A percentile compares a stretch with the other conserved stretches of the same genome.
Evolutionary conservation across 1,139 yeast genomes (phyloP).

Genomic region (Hyphopichia burtonii): DNA sequence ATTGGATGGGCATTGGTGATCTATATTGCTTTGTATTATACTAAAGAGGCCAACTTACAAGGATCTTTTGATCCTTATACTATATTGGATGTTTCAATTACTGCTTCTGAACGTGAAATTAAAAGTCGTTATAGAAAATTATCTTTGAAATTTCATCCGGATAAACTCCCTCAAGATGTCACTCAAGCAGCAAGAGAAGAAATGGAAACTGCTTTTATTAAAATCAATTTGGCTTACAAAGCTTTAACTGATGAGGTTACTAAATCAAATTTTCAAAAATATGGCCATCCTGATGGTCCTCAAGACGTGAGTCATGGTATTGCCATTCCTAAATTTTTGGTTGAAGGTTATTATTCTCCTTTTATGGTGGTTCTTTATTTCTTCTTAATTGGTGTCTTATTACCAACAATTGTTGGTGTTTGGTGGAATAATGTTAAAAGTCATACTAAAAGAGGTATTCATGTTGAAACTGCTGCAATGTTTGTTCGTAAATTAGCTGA

Average conservation of each 20-base stretch:
- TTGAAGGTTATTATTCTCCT: constrained; percentile 79
- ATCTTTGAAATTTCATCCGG: constrained; percentile 90
- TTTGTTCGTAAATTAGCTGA: constrained; percentile 66
- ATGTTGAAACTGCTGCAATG: constrained; percentile 74
- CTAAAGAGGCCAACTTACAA: constrained; percentile 46
- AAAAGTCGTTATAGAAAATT: constrained; percentile 82
- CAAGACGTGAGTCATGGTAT: constrained; percentile 94
- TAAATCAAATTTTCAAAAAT: constrained; percentile 76
- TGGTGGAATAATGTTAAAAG: constrained; percentile 91
- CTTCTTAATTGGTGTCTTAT: constrained; percentile 66
- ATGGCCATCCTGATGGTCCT: constrained; percentile 98
- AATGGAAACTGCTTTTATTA: constrained; percentile 76
- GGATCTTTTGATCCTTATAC: constrained; percentile 85
- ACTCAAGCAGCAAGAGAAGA: constrained; percentile 56
- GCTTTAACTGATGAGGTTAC: constrained; percentile 90
- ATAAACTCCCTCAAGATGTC: constrained; percentile 72
- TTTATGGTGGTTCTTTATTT: constrained; percentile 66
- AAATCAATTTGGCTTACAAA: constrained; percentile 88
- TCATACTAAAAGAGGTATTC: constrained; percentile 81
- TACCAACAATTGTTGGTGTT: constrained; percentile 75
- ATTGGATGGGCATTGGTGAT: constrained; percentile 70
- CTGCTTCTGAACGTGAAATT: constrained; percentile 73
- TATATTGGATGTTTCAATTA: constrained; percentile 68
- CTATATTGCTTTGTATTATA: constrained; percentile 45
- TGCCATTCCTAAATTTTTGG: constrained; percentile 89